Conservation (phyloP, 2,329 filamentous ascomycete species). For the Emmonsia crescens region DNA sequence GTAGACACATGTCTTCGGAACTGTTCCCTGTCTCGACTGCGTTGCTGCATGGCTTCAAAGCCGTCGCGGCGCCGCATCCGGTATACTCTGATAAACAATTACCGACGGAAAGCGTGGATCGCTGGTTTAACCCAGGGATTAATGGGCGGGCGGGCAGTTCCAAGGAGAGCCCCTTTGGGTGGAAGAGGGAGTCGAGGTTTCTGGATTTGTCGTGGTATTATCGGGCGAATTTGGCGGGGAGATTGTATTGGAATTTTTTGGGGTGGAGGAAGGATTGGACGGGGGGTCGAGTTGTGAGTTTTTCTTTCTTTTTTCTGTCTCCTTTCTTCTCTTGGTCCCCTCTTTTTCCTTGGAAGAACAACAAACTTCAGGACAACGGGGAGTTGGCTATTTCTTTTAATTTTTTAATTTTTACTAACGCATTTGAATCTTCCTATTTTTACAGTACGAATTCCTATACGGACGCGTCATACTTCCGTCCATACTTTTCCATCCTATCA, state of each 20-base stretch:
- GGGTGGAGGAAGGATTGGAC: constrained; percentile 22
- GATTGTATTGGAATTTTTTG: constrained; percentile 22
- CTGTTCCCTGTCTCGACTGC: constrained; percentile 67
- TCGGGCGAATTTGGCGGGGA: constrained; percentile 22
- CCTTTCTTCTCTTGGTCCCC: background rate
- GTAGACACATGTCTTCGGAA: constrained; percentile 67
- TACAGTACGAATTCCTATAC: constrained; percentile 13
- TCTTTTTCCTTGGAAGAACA: background rate
- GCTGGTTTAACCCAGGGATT: constrained; percentile 24
- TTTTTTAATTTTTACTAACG: background rate
- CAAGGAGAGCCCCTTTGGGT: constrained; percentile 24
- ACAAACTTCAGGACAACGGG: no score
- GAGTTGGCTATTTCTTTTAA: background rate
- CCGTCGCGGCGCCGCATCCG: constrained; percentile 66
- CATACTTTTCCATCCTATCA: constrained; percentile 24
- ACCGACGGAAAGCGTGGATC: constrained; percentile 27
- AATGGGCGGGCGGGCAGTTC: constrained; percentile 23
- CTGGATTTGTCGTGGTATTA: constrained; percentile 27
- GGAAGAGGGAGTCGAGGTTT: constrained; percentile 24
- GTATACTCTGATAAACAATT: constrained; percentile 70
- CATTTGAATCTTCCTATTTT: background rate
- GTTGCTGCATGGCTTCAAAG: constrained; percentile 67
- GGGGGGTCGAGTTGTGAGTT: constrained; percentile 10
- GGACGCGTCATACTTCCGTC: constrained; percentile 20
- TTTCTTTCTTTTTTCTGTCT: background rate